Conservation (phyloP, 2,329 filamentous ascomycete genomes). For the Stagonosporopsis vannaccii region DNA sequence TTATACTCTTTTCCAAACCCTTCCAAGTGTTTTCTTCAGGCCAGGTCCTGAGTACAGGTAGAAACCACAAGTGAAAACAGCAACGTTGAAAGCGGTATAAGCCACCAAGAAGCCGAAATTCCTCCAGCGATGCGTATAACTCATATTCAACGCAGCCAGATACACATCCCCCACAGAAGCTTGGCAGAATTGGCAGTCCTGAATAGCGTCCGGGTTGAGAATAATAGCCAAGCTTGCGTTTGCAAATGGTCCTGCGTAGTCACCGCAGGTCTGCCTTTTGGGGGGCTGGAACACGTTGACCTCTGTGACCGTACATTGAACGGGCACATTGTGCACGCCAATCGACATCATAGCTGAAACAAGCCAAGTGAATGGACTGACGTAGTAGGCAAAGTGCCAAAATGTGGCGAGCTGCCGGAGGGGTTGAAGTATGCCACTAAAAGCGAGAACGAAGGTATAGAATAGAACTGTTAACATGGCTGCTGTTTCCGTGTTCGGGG, state of each 20-base stretch:
- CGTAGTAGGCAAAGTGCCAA: slow-evolving; percentile 85
- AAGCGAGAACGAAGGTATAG: slow-evolving; percentile 63
- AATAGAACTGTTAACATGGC: slow-evolving; percentile 66
- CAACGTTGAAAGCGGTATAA: slow-evolving; percentile 52
- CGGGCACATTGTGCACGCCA: slow-evolving; percentile 70
- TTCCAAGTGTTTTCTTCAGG: background rate
- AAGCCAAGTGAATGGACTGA: slow-evolving; percentile 84
- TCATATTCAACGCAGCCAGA: slow-evolving; percentile 47
- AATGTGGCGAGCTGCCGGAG: slow-evolving; percentile 71
- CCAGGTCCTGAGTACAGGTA: background rate
- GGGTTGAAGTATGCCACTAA: slow-evolving; percentile 73
- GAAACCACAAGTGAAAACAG: slow-evolving; percentile 23
- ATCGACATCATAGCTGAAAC: slow-evolving; percentile 74
- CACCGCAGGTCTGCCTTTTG: slow-evolving; percentile 51
- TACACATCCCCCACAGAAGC: slow-evolving; percentile 52
- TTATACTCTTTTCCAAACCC: no score
- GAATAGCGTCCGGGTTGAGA: slow-evolving; percentile 39
- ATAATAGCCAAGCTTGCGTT: slow-evolving; percentile 47
- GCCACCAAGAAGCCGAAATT: slow-evolving; percentile 55
- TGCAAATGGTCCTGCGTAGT: slow-evolving; percentile 50
- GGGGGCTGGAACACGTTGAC: slow-evolving; percentile 71
- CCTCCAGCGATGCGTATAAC: slow-evolving; percentile 53
- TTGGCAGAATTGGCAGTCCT: slow-evolving; percentile 51
- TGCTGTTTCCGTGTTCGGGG: slow-evolving; percentile 64
- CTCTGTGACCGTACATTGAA: slow-evolving; percentile 75